Evolutionary conservation across 2,329 filamentous ascomycete species (phyloP), one percentile per base, ranked within the genome.

Genomic region (Colletotrichum sp.): DNA sequence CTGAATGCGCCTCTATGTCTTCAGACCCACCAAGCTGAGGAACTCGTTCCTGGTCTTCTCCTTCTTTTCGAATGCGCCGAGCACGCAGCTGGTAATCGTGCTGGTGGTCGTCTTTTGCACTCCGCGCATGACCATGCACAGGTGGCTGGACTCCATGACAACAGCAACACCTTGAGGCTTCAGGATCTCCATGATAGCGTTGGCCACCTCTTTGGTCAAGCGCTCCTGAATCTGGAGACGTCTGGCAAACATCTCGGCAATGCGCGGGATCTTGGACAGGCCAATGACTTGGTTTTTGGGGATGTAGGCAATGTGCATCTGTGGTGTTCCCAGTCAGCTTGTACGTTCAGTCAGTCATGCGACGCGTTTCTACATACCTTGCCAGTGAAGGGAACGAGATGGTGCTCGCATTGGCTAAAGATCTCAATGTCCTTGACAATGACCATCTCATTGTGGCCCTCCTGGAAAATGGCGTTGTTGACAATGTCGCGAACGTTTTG

Each of bases 231-330:
- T 96, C 85, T 99, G 97, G 6, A 99, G 90, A 72, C 97, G 91
- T 69, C 97, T 94, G 64, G 95, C 94, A 87, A 98, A 99, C 95
- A 99, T 98, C 83, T 99, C 96, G 71, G 96, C 97, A 79, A 99
- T 96, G 78, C 97, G 94, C 30, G 96, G 96, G 66, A 99, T 91
- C 85, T 99, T 99, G 36, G 96, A 98, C 68, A 99, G 93, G 66
- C 97, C 97, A 77, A 99, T 95, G 68, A 99, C 96, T 75, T 96
- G 93, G 83, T 96, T 92, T 81, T 93, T 93, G 34, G 97, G 97
- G 78, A 99, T 99, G 86, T 99, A 99, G 75, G 96, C 97, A 80
- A 99, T 99, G 87, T 99, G 97, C 95, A 99, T 99, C 95, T 98
- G 79, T 36, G 44, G 15, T 5, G 13, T 12, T 26, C 18, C 57